Conservation (phyloP, 1,284 basidiomycete species). For the Cutaneotrichosporon sp. region DNA sequence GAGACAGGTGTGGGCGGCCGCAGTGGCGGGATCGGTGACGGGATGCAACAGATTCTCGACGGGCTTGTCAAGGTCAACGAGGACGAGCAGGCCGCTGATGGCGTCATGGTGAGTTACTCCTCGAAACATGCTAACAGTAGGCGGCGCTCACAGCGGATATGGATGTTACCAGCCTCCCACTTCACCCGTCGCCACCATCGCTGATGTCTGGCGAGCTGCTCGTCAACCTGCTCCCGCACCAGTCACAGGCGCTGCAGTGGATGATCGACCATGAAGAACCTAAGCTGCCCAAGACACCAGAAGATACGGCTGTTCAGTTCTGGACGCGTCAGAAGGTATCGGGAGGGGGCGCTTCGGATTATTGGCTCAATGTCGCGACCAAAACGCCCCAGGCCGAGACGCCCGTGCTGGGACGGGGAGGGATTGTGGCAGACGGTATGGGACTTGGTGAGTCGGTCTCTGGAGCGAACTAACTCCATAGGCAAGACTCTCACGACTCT, state of each 20-base stretch:
- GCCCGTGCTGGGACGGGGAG: slow-evolving; percentile 74
- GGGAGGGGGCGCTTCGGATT: slow-evolving; percentile 53
- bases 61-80: slow-evolving; percentile 73
- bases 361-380: slow-evolving; percentile 65
- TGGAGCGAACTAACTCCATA: slow-evolving; percentile 17
- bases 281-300: slow-evolving; percentile 62
- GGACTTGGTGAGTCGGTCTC: slow-evolving; percentile 56
- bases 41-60: slow-evolving; percentile 62
- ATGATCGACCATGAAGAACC: slow-evolving; percentile 75
- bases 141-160: slow-evolving; percentile 42
- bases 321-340: slow-evolving; percentile 66
- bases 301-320: slow-evolving; percentile 77
- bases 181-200: slow-evolving; percentile 63
- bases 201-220: slow-evolving; percentile 63
- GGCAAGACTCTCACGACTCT: slow-evolving; percentile 84
- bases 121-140: slow-evolving; percentile 22
- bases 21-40: slow-evolving; percentile 50
- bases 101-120: slow-evolving; percentile 58
- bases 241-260: slow-evolving; percentile 60
- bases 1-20: slow-evolving; percentile 12
- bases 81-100: slow-evolving; percentile 60
- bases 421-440: slow-evolving; percentile 85
- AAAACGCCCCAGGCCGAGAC: slow-evolving; percentile 67
- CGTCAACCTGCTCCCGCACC: slow-evolving; percentile 74
- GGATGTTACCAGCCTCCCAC: slow-evolving; percentile 41